phyloP scores from a whole-genome alignment of 2,329 filamentous ascomycete species.

The Fusarium sp. region DNA sequence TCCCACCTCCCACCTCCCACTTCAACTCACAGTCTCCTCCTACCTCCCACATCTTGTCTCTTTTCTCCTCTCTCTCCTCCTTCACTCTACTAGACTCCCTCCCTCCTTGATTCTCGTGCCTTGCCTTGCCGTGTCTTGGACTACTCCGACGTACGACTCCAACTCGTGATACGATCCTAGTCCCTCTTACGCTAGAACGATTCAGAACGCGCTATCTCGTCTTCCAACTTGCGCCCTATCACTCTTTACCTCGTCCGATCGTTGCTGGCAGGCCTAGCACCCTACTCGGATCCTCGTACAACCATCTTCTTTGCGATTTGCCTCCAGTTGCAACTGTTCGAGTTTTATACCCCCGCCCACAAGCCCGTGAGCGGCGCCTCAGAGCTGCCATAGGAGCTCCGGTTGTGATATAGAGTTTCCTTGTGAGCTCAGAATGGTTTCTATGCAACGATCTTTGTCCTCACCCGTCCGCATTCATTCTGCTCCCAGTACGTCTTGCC shows the following conservation, averaged over 20 bases:
- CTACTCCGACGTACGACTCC: constrained; percentile 33
- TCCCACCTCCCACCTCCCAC: constrained; percentile 34
- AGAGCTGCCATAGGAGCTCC: constrained; percentile 51
- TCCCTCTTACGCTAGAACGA: constrained; percentile 24
- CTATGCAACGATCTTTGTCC: constrained; percentile 71
- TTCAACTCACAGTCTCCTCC: constrained; percentile 24
- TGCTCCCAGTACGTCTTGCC: constrained; percentile 67
- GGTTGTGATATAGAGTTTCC: constrained; percentile 45
- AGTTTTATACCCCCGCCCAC: constrained; percentile 30
- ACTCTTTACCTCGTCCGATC: constrained; percentile 31
- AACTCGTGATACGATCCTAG: constrained; percentile 35
- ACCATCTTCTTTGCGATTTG: constrained; percentile 23
- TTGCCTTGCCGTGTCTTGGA: constrained; percentile 15
- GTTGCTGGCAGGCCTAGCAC: constrained; percentile 39
- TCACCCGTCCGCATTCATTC: constrained; percentile 69
- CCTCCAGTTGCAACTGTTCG: constrained; percentile 8
- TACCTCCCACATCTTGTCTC: constrained; percentile 28
- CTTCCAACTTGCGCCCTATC: constrained; percentile 30
- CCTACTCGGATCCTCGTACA: constrained; percentile 22
- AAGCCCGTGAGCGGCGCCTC: constrained; percentile 43
- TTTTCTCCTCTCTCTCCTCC: constrained; percentile 26
- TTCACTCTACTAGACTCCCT: constrained; percentile 14
- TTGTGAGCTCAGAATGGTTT: constrained; percentile 67
- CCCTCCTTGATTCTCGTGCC: constrained; percentile 22
- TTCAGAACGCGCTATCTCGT: constrained; percentile 32